A percentile compares a stretch with the other conserved stretches of the same genome.
Evolutionary conservation across 306 rosid genomes (phyloP).

Genomic region (Vigna mungo): DNA sequence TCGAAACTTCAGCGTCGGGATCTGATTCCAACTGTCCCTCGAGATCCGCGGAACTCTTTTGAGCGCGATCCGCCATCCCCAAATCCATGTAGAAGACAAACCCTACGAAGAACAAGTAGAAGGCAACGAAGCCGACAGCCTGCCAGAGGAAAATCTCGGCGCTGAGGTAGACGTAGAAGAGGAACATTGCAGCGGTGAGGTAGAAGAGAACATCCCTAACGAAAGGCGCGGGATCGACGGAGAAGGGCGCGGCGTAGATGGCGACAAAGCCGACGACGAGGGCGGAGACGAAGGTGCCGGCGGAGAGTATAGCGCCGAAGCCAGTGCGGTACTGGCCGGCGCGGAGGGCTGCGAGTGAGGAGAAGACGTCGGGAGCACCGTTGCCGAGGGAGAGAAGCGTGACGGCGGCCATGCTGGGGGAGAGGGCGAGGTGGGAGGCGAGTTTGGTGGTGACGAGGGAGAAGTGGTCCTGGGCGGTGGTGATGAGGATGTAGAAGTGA

Average conservation of each 20-base stretch:
- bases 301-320: conserved; percentile 87
- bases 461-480: conserved; percentile 88
- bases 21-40: conserved; percentile 52
- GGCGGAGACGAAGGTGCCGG: conserved; percentile 91
- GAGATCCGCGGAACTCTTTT: conserved; percentile 52
- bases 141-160: conserved; percentile 98
- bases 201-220: conserved; percentile 86
- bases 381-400: conserved; percentile 90
- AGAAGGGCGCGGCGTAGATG: conserved; percentile 84
- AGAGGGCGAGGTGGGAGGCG: conserved; percentile 69
- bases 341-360: conserved; percentile 90
- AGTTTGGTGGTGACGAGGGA: conserved; percentile 80
- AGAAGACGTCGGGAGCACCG: conserved; percentile 91
- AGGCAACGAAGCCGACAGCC: conserved; percentile 81
- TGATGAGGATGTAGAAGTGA: conserved; percentile 89
- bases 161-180: conserved; percentile 86
- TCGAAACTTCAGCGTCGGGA: conserved; percentile 43
- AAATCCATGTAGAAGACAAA: conserved; percentile 94
- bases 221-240: conserved; percentile 75
- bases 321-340: conserved; percentile 84
- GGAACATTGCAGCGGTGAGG: conserved; percentile 71
- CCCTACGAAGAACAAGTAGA: conserved; percentile 83
- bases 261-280: conserved; percentile 93
- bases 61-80: conserved; percentile 53
- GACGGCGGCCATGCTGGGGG: conserved; percentile 91